Evolutionary conservation across 2,329 filamentous ascomycete species (phyloP).

Genomic region (Calonectria ilicicola): DNA sequence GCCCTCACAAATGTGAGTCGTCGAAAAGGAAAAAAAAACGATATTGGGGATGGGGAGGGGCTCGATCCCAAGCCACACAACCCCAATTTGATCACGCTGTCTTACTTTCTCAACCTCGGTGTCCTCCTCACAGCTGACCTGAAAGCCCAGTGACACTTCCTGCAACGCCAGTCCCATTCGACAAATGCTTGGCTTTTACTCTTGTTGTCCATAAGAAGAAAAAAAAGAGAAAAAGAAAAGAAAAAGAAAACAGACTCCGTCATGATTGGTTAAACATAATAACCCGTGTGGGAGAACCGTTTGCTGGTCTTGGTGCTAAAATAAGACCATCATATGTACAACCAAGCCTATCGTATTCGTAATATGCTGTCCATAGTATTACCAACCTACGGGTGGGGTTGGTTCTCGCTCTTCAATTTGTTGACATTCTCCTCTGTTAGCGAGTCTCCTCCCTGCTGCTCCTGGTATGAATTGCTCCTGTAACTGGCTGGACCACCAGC

Average conservation of each 20-base stretch:
- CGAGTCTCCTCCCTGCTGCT: slow-evolving; percentile 53
- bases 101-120: neutral
- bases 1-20: neutral
- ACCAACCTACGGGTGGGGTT: slow-evolving; percentile 29
- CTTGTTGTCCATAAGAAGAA: slow-evolving; percentile 23
- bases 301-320: neutral
- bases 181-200: slow-evolving; percentile 33
- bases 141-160: slow-evolving; percentile 7
- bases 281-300: neutral
- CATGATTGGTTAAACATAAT: neutral
- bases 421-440: slow-evolving; percentile 68
- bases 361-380: neutral
- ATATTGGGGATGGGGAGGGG: neutral
- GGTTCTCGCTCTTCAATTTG: slow-evolving; percentile 55
- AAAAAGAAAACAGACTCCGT: slow-evolving; percentile 9
- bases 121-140: neutral
- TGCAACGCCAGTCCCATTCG: slow-evolving; percentile 35
- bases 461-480: slow-evolving; percentile 50
- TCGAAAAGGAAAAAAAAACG: neutral
- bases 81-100: neutral
- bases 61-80: neutral
- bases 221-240: slow-evolving; percentile 10
- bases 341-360: neutral
- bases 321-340: slow-evolving; percentile 8
- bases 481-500: slow-evolving; percentile 53